These are phyloP conservation scores for Aspergillus floridensis DNA, from an alignment of 2,329 filamentous ascomycete genomes.

Conservation along the genomic window DNA sequence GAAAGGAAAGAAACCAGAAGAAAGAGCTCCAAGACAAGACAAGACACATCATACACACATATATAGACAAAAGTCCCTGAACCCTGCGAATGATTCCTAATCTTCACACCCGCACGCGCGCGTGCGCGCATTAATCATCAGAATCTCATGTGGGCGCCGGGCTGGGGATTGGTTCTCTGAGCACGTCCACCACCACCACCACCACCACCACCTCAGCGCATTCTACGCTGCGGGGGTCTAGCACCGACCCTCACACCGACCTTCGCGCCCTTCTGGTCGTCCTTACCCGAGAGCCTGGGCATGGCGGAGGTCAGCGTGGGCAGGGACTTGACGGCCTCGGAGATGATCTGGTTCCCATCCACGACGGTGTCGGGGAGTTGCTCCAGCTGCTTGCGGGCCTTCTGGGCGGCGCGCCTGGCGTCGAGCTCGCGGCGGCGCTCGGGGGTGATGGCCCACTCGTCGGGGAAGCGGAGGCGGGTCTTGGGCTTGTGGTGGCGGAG, in stretches of 20 bases:
- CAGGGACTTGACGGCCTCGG: constrained; percentile 30
- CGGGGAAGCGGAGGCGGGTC: constrained; percentile 68
- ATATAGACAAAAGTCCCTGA: not conserved
- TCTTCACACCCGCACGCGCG: not conserved
- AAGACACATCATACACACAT: constrained; percentile 4
- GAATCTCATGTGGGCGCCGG: not conserved
- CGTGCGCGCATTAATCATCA: not conserved
- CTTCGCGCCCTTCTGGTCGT: constrained; percentile 19
- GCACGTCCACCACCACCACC: too few species aligned
- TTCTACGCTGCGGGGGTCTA: constrained; percentile 14
- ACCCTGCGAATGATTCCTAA: not conserved
- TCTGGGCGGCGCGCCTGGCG: constrained; percentile 54
- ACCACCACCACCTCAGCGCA: constrained; percentile 8
- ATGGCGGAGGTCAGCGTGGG: constrained; percentile 34
- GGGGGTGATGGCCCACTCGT: constrained; percentile 75
- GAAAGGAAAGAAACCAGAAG: constrained; percentile 9
- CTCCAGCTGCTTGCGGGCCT: constrained; percentile 59
- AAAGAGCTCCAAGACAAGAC: constrained; percentile 8
- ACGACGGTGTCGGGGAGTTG: constrained; percentile 59
- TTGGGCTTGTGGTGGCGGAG: constrained; percentile 77
- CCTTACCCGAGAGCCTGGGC: constrained; percentile 16
- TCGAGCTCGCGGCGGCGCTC: constrained; percentile 65
- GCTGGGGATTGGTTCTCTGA: too few species aligned
- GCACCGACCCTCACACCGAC: constrained; percentile 16
- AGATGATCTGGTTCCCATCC: constrained; percentile 44